Base-by-base conservation (phyloP, 2,329 filamentous ascomycete species). In the Cordyceps javanica region DNA sequence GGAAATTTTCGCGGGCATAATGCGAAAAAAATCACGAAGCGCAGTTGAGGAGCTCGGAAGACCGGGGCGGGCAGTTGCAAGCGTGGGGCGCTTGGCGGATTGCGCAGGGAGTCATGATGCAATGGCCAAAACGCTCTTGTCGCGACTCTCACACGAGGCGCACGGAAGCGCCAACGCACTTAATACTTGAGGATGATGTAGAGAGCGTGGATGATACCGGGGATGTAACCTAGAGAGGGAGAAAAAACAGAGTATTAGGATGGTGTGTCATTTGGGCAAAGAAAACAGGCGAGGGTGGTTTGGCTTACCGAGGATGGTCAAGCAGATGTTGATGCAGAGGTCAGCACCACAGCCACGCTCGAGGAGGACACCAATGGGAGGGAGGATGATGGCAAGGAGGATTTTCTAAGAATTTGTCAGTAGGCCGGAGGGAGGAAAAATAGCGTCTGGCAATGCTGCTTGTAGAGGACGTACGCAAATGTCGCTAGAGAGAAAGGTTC, bases 181-280 rank as follows among this genome's bases (percentile, higher is more conserved):
- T 90, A 95, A 72, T 91, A 93, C 77, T 93, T 94, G 68, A 94
- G 81, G 66, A 96, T 94, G 69, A 96, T 92, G 82, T 94, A 96
- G 78, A 96, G 77, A 61, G 91, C 91, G 80, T 96, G 91, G 73
- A 96, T 90, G 77, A 96, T 92, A 74, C 91, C 89, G 63, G 88
- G 88, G 68, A 92, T 82, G 71, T 80, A 80, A 69, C 77, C 77
- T 78, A 54, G 36, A 21, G n/a, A 19, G 6, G 16, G 19, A 16
- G 19, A 26, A 25, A 7, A n/a, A n/a, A n/a, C n/a, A n/a, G n/a
- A n/a, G n/a, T n/a, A 14, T 44, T 45, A 54, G 39, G 14, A 54
- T 21, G 3, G 2, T 7, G 19, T 2, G 5, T 14, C 25, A 6
- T 34, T 34, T 1, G 30, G 32, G 13, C 7, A 5, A 16, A 46